Evolutionary conservation across 2,329 filamentous ascomycete species (phyloP), one percentile per base, ranked within the genome.

Genomic region (Pseudogymnoascus sp.): DNA sequence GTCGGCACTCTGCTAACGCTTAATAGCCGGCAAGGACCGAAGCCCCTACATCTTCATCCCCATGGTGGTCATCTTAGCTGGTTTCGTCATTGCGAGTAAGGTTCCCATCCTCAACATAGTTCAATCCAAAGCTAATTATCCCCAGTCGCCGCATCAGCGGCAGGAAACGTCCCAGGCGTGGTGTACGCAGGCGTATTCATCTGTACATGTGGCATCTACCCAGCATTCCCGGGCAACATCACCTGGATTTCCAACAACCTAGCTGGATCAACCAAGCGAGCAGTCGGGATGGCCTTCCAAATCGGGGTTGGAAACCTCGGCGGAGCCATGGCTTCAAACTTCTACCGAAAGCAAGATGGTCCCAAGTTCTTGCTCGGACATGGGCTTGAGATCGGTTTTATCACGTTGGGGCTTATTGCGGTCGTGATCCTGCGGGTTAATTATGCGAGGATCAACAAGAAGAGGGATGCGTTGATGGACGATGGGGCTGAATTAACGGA

Each of bases 301-400:
- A 86, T 88, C 58, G 82, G 81, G 0, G 66, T 84, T 11, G 85
- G 85, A 0, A 87, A 87, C 60, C 70, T 83, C 2, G 81, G 78
- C 11, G 80, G 80, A 1, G 86, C 86, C 1, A 87, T 89, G 81
- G 84, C 86, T 0, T 86, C 85, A 5, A 89, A 90, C 67, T 88
- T 90, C 67, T 90, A 90, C 67, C 79, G 86, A 2, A 69, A 74
- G 22, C 71, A 70, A 3, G 81, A 83, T 62, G 67, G 68, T 1
- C 81, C 81, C 0, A 73, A 76, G 3, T 83, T 81, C 59, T 72
- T 75, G 3, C 71, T 83, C 0, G 81, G 81, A 0, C 81, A 83
- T 63, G 75, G 69, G 0, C 66, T 83, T 11, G 79, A 83, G 65
- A 67, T 84, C 2, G 78, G 72, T 0, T 83, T 83, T 62, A 78